Conservation (phyloP, 2,329 filamentous ascomycete genomes). For the Penicillium rolfsii region DNA sequence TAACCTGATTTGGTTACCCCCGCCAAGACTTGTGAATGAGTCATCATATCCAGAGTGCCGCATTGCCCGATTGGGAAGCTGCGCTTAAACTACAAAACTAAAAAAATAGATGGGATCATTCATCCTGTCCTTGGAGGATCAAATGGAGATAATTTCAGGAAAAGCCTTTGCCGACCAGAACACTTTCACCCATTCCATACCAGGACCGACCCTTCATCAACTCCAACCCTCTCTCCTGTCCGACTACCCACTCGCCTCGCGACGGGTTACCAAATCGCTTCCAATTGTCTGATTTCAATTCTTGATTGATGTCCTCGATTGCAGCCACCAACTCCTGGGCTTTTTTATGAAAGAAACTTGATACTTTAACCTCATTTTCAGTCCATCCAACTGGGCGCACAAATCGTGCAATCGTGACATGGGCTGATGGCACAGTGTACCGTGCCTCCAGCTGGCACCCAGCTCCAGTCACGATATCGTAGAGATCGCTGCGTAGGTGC, state of each 20-base stretch:
- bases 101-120: neutral
- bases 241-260: conserved; percentile 80
- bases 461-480: conserved; percentile 60
- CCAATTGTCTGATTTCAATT: conserved; percentile 74
- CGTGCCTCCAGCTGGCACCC: conserved; percentile 74
- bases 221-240: conserved; percentile 79
- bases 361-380: conserved; percentile 42
- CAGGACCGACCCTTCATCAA: conserved; percentile 75
- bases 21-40: conserved; percentile 28
- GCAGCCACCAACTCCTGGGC: conserved; percentile 67
- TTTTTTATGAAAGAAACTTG: conserved; percentile 51
- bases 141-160: conserved; percentile 26
- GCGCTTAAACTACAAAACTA: neutral
- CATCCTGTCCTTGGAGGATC: neutral
- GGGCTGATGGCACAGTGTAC: conserved; percentile 86
- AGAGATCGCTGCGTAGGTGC: conserved; percentile 81
- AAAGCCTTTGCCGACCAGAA: conserved; percentile 59
- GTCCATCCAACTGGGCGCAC: conserved; percentile 65
- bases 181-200: conserved; percentile 81
- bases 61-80: conserved; percentile 10
- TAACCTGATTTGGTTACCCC: conserved; percentile 30
- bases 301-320: conserved; percentile 77
- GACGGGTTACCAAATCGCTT: conserved; percentile 47
- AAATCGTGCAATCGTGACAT: conserved; percentile 85
- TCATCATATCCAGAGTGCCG: conserved; percentile 19